phyloP scores from a whole-genome alignment of 257 asterid genomes.

The Voacanga thouarsii region DNA sequence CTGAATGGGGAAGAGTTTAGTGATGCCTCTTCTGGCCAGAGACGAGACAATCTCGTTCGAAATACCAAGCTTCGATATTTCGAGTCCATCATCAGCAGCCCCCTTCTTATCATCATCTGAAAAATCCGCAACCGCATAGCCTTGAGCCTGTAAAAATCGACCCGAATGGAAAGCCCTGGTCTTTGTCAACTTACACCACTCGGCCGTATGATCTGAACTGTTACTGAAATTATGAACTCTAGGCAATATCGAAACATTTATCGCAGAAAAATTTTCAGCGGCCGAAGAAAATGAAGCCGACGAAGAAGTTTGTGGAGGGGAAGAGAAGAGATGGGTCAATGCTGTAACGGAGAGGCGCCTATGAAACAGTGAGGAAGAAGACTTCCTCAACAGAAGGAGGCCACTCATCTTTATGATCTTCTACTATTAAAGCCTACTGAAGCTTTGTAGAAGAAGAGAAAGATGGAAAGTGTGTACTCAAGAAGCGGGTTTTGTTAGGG shows the following conservation, averaged over 20 bases:
- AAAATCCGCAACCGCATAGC: conserved; percentile 54
- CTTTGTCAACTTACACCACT: background rate
- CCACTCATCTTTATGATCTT: conserved; percentile 38
- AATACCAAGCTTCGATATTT: conserved; percentile 80
- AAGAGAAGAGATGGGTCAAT: conserved; percentile 32
- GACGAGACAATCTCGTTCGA: conserved; percentile 56
- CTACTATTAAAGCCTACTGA: background rate
- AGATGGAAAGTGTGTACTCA: background rate
- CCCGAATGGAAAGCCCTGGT: conserved; percentile 51
- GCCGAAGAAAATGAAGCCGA: background rate
- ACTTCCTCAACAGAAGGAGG: conserved; percentile 45
- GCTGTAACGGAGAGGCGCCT: conserved; percentile 44
- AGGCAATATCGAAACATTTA: conserved; percentile 11
- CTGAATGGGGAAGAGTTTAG: conserved; percentile 94
- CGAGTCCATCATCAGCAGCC: conserved; percentile 72
- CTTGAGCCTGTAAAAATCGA: conserved; percentile 36
- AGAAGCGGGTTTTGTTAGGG: conserved; percentile 42
- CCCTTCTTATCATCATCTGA: conserved; percentile 49
- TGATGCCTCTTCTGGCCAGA: conserved; percentile 62
- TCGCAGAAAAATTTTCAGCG: conserved; percentile 20
- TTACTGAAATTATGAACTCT: conserved; percentile 25
- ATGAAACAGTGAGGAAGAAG: conserved; percentile 38
- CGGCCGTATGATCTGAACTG: background rate
- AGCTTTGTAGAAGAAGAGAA: background rate
- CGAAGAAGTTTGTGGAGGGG: background rate